Percentiles rank a stretch among this genome's conserved stretches.
Evolutionary conservation across 192 early-diverging fungal species (phyloP).

Genomic region (Coemansia sp.): DNA sequence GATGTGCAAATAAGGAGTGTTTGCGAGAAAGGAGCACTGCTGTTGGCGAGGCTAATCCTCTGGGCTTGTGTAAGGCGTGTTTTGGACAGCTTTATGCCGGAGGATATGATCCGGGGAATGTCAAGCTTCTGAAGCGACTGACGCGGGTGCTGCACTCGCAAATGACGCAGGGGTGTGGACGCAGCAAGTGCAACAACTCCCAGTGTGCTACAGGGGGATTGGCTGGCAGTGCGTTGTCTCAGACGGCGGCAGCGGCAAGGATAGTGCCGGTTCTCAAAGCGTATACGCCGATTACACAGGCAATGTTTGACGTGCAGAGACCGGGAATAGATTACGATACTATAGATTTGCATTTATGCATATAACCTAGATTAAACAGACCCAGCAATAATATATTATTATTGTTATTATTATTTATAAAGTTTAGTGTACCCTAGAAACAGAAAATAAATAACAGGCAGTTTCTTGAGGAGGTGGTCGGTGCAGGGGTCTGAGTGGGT

Average conservation of each 20-base stretch:
- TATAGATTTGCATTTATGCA: slow-evolving; percentile 40
- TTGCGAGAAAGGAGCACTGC: slow-evolving; percentile 43
- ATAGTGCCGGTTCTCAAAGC: slow-evolving; percentile 34
- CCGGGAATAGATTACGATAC: slow-evolving; percentile 23
- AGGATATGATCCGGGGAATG: slow-evolving; percentile 69
- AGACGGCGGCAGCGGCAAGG: slow-evolving; percentile 12
- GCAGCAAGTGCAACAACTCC: slow-evolving; percentile 62
- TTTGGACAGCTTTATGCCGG: slow-evolving; percentile 80
- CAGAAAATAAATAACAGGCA: slow-evolving; percentile 34
- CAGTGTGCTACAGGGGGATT: slow-evolving; percentile 45
- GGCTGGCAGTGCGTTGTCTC: background rate
- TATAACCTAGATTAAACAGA: too few species aligned
- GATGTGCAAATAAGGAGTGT: slow-evolving; percentile 77
- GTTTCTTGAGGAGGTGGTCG: slow-evolving; percentile 6
- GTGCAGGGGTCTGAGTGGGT: background rate
- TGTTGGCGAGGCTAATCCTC: too few species aligned
- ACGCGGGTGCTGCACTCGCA: slow-evolving; percentile 70
- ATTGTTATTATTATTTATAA: too few species aligned
- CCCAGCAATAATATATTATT: too few species aligned
- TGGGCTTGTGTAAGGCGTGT: slow-evolving; percentile 71
- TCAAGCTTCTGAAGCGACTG: slow-evolving; percentile 70
- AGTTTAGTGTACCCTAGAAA: slow-evolving; percentile 12
- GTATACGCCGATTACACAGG: slow-evolving; percentile 25
- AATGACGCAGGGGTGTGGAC: slow-evolving; percentile 73
- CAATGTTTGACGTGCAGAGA: too few species aligned